A percentile compares a stretch with the other conserved stretches of the same genome.
phyloP scores from a whole-genome alignment of 2,329 filamentous ascomycete species.

The Venturia pyrina region DNA sequence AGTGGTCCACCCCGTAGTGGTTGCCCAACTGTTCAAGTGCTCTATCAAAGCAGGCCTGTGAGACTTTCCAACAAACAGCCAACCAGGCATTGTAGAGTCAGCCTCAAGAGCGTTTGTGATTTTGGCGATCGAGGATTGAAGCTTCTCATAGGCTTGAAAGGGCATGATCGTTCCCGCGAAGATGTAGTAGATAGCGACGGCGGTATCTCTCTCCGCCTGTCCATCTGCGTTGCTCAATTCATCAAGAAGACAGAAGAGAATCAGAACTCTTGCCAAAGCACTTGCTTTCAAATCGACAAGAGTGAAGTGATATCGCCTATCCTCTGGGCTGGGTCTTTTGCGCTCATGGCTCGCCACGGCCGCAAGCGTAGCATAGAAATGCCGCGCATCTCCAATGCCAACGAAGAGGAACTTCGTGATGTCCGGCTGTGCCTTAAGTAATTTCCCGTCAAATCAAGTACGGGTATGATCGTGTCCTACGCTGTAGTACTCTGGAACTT shows the following conservation, averaged over 20 bases:
- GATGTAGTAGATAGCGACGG: background rate
- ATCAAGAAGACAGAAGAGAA: background rate
- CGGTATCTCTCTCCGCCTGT: background rate
- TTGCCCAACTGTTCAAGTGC: too few species aligned
- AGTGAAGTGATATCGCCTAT: background rate
- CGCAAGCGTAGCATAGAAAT: background rate
- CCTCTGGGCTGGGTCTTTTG: background rate
- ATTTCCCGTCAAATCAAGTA: background rate
- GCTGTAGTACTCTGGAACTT: background rate
- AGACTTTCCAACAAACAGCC: background rate
- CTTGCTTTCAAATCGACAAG: background rate
- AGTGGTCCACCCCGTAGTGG: too few species aligned
- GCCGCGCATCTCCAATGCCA: background rate
- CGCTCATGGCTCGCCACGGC: background rate
- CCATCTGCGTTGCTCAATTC: background rate
- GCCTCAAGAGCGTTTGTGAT: background rate
- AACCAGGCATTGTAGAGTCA: background rate
- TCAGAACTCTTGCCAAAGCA: background rate
- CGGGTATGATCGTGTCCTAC: background rate
- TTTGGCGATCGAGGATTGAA: background rate
- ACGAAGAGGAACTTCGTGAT: background rate
- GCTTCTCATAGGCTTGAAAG: background rate
- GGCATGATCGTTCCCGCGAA: slow-evolving; percentile 1
- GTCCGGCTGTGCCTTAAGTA: background rate
- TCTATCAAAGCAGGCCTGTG: too few species aligned